A percentile compares a stretch with the other conserved stretches of the same genome.
Conservation (phyloP, 352 stramenopile genomes). For the Phytophthora citricola region DNA sequence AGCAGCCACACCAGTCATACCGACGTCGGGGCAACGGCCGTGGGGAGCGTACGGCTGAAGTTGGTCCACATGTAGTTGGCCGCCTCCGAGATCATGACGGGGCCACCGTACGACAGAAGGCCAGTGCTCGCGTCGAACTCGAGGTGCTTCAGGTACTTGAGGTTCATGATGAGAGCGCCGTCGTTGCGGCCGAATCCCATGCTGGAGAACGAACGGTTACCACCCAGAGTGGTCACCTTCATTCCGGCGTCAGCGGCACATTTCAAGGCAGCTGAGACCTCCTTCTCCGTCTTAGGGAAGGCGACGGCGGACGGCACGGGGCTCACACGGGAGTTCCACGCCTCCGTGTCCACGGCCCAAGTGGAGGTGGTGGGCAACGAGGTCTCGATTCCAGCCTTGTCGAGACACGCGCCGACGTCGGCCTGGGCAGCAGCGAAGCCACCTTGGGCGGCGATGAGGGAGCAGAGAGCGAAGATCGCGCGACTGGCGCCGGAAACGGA, state of each 20-base stretch:
- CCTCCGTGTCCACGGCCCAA: constrained; percentile 26
- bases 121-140: constrained; percentile 24
- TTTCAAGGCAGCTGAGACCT: constrained; percentile 20
- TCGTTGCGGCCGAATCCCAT: constrained; percentile 34
- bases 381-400: constrained; percentile 23
- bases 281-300: constrained; percentile 26
- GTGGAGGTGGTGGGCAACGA: constrained; percentile 26
- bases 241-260: constrained; percentile 26
- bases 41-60: constrained; percentile 24
- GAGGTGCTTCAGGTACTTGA: constrained; percentile 30
- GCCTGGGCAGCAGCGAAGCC: constrained; percentile 16
- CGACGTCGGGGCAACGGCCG: constrained; percentile 34
- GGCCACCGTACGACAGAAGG: constrained; percentile 31
- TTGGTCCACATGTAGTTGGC: constrained; percentile 29
- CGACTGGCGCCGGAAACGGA: constrained; percentile 22
- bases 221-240: constrained; percentile 37
- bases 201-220: constrained; percentile 20
- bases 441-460: constrained; percentile 26
- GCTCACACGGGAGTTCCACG: constrained; percentile 33
- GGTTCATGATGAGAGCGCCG: constrained; percentile 34
- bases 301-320: constrained; percentile 26
- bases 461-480: constrained; percentile 29
- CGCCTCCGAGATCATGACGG: constrained; percentile 13
- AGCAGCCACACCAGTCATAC: constrained; percentile 34
- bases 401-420: constrained; percentile 20